Base-by-base conservation (phyloP, 164 flowering plant genomes). In the Vitis cinerea region DNA sequence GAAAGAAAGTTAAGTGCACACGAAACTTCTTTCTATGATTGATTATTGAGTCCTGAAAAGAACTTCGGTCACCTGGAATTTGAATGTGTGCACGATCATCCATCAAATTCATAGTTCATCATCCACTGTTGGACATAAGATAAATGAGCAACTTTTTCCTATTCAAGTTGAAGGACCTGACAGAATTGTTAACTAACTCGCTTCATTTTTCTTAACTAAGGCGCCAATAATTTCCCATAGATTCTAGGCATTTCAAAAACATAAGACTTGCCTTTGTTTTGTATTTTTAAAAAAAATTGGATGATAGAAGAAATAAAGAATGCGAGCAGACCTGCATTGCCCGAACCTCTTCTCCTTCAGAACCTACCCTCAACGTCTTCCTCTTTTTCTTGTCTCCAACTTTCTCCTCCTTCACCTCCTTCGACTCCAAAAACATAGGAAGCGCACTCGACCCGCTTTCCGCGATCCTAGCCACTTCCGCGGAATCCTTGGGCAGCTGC, bases 341-440 rank as follows among this genome's bases (percentile, higher is more conserved):
- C 76, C 75, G 86, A 60, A 94, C 98, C 16, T 88, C 89, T 13
- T 84, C 92, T 68, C 98, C 98, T 88, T 94, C 98, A 2, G 93
- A 79, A 37, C 98, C 98, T 58, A 11, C 74, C 75, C 88, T 86
- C 82, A 93, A 71, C 4, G 81, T 50, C 31, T 50, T 58, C 63
- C 79, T 84, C 81, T 68, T 72, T 71, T 16, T 68, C 75, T 54
- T 70, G 59, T 65, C 67, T 72, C 50, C 72, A 52, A 74, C 66
- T 65, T 70, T 82, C 68, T 75, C 66, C 73, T 74, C 75, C 68
- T 74, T 75, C 69, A 73, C 77, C 12, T 8, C 37, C 19, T 50
- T 49, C 47, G 4, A 54, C 52, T 71, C 86, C 77, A 82, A 66
- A 47, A 74, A 51, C 64, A 83, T 61, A 56, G 82, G 83, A 61